phyloP scores from a whole-genome alignment of 148 eudicot species.

The Rhododendron mucronatum region DNA sequence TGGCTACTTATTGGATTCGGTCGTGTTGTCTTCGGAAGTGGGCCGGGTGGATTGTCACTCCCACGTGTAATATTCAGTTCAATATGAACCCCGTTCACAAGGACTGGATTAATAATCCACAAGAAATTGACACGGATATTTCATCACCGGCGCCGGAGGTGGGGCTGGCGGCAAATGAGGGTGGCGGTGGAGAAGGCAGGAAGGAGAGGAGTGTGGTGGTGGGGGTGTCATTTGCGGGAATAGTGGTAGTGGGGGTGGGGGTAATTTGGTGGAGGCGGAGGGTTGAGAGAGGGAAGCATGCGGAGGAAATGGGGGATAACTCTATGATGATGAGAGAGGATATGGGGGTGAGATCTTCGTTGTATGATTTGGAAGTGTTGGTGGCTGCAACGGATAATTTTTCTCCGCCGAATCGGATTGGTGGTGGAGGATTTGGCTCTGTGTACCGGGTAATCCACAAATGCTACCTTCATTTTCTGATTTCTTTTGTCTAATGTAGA shows the following conservation, averaged over 20 bases:
- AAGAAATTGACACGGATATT: neutral
- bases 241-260: neutral
- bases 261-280: neutral
- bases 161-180: neutral
- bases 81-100: conserved; percentile 5
- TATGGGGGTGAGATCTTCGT: neutral
- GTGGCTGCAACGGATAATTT: conserved; percentile 3
- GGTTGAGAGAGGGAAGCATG: neutral
- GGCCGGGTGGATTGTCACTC: conserved; percentile 6
- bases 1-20: neutral
- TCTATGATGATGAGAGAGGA: neutral
- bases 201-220: neutral
- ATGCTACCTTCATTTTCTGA: too few species aligned
- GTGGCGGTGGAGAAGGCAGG: neutral
- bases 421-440: conserved; percentile 4
- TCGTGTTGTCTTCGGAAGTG: neutral
- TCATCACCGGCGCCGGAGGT: neutral
- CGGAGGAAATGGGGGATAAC: neutral
- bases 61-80: conserved; percentile 10
- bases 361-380: neutral
- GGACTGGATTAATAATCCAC: conserved; percentile 6
- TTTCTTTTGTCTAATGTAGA: too few species aligned
- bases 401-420: neutral
- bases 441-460: neutral
- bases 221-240: neutral